These are phyloP conservation scores for Ramalina intermedia DNA, from an alignment of 495 filamentous ascomycete genomes.

Conservation along the genomic window DNA sequence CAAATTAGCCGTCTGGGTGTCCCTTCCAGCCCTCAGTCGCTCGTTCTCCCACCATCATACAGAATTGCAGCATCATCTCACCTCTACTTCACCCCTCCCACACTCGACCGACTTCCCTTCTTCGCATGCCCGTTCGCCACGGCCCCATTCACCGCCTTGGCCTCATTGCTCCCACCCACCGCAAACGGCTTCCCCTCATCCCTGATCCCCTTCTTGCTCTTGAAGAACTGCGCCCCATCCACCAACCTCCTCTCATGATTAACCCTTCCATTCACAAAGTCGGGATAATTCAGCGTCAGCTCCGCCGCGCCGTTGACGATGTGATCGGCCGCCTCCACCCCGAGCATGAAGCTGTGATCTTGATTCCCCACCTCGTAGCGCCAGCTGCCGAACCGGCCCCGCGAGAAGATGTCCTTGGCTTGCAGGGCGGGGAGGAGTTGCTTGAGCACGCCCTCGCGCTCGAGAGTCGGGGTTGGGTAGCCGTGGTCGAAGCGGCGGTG, in stretches of 20 bases:
- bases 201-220: conserved; percentile 11
- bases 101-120: conserved; percentile 2
- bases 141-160: conserved; percentile 1
- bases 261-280: conserved; percentile 86
- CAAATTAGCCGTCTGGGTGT: too few relatives aligned
- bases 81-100: not conserved
- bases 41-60: too few relatives aligned
- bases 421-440: conserved; percentile 86
- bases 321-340: conserved; percentile 91
- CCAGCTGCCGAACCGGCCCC: conserved; percentile 97
- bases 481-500: conserved; percentile 98
- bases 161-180: too few relatives aligned
- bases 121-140: conserved; percentile 5
- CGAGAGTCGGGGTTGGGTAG: conserved; percentile 88
- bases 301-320: conserved; percentile 91
- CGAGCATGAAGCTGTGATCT: conserved; percentile 97
- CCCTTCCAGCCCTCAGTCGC: too few relatives aligned
- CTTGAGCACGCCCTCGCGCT: conserved; percentile 89
- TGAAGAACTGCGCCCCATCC: conserved; percentile 55
- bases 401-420: conserved; percentile 81
- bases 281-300: conserved; percentile 95
- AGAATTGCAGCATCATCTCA: too few relatives aligned
- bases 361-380: conserved; percentile 96
- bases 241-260: conserved; percentile 82
- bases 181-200: conserved; percentile 13